Evolutionary conservation across 208 protist genomes (phyloP).

Genomic region (Porcisia hertigi): DNA sequence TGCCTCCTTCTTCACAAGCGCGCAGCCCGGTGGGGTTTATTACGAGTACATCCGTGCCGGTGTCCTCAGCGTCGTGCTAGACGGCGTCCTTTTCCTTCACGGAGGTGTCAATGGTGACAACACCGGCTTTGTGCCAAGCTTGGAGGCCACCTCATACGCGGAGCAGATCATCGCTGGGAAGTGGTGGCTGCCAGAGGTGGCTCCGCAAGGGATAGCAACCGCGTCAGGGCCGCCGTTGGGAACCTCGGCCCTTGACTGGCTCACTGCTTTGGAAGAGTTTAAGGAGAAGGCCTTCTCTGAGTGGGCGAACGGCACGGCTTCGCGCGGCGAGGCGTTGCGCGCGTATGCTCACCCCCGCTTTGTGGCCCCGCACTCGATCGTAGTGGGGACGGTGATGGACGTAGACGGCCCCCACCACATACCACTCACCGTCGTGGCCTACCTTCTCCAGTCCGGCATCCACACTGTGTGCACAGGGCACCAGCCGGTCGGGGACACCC

Average conservation of each 20-base stretch:
- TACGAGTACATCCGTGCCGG: conserved; percentile 71
- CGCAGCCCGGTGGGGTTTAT: conserved; percentile 68
- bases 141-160: conserved; percentile 21
- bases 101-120: conserved; percentile 69
- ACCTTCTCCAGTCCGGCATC: conserved; percentile 73
- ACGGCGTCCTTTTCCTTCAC: conserved; percentile 86
- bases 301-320: conserved; percentile 31
- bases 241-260: conserved; percentile 50
- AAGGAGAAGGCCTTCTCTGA: conserved; percentile 47
- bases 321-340: conserved; percentile 50
- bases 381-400: conserved; percentile 54
- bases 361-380: conserved; percentile 60
- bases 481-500: conserved; percentile 79
- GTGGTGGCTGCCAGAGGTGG: conserved; percentile 33
- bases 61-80: conserved; percentile 52
- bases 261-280: conserved; percentile 57
- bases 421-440: conserved; percentile 53
- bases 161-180: conserved; percentile 20
- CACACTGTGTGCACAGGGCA: conserved; percentile 77
- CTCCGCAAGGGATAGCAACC: not conserved
- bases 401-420: conserved; percentile 52
- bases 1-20: conserved; percentile 64
- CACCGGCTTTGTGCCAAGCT: conserved; percentile 66
- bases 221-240: not conserved
- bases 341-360: conserved; percentile 62